Conservation (phyloP, 2,329 filamentous ascomycete species). For the Penicillium rolfsii region DNA sequence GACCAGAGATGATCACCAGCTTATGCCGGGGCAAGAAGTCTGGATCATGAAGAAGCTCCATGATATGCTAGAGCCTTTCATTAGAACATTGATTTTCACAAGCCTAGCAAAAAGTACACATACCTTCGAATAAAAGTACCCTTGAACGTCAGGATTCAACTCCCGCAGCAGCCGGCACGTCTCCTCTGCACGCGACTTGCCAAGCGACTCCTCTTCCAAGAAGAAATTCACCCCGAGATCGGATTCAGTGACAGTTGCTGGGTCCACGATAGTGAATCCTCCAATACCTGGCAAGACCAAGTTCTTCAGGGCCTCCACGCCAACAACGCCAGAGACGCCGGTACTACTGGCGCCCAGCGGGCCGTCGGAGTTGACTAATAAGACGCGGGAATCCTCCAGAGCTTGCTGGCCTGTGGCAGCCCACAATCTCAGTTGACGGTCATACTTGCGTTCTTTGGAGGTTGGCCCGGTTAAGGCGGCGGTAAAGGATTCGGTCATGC, state of each 20-base stretch:
- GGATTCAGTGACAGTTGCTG: constrained; percentile 71
- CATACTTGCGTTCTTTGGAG: constrained; percentile 77
- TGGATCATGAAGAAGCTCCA: constrained; percentile 42
- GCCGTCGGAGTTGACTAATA: constrained; percentile 75
- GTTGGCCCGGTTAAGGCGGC: constrained; percentile 52
- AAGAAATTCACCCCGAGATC: constrained; percentile 98
- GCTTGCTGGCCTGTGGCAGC: constrained; percentile 88
- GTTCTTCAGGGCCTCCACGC: constrained; percentile 92
- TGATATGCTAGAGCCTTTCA: constrained; percentile 35
- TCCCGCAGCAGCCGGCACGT: constrained; percentile 78
- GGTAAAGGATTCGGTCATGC: constrained; percentile 45
- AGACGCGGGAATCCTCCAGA: constrained; percentile 86
- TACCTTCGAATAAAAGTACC: constrained; percentile 67
- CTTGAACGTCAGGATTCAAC: constrained; percentile 88
- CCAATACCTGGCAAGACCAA: constrained; percentile 93
- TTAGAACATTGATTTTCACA: background rate
- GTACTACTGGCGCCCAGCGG: constrained; percentile 40
- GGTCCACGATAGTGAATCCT: constrained; percentile 87
- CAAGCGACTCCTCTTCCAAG: constrained; percentile 75
- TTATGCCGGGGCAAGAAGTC: constrained; percentile 55
- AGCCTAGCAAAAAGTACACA: constrained; percentile 3
- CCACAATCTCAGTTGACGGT: constrained; percentile 93
- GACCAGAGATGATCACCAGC: constrained; percentile 64
- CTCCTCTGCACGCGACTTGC: constrained; percentile 76
- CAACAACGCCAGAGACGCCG: constrained; percentile 76